Base-by-base conservation (phyloP, 805 yeast genomes). In the Ogataea saltuana region DNA sequence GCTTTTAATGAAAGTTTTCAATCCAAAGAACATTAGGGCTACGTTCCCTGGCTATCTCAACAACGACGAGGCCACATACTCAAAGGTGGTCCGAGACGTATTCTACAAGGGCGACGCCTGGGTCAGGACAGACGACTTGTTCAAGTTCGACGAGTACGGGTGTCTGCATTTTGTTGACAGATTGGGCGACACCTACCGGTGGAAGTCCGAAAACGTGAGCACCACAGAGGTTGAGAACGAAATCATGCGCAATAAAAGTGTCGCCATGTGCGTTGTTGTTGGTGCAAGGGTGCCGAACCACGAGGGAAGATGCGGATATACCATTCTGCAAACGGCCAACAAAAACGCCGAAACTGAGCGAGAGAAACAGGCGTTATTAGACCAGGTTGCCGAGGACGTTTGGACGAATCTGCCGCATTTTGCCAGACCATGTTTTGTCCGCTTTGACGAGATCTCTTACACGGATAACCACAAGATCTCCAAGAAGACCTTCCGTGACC, bases 181-280 rank as follows among this genome's bases (percentile, higher is more conserved):
- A 58, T 67, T 91, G 58, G 98, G 98, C 31, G 98, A 90, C 60
- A 91, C 97, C 0, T 90, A 86, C 70, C 75, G 98, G 55, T 90
- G 98, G 98, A 91, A 88, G 68, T 85, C 95, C 2, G 98, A 90
- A 67, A 90, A 90, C 63, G 97, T 91, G 9, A 81, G 93, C 13
- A 89, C 97, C 11, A 83, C 90, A 25, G 97, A 90, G 67, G 97
- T 90, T 29, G 97, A 91, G 60, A 85, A 83, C 58, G 83, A 81
- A 59, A 64, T 86, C 21, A 72, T 76, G 64, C 60, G 69, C 38
- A 45, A 66, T 4, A 61, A 68, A 21, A 67, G 63, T 18, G 68
- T 85, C 36, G 74, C 75, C 47, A 88, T 84, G 48, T 78, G 83
- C 10, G 89, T 88, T 34, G 96, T 90, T 17, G 97, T 93, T 41